Conservation (phyloP, 768 basidiomycete genomes). For the Hemileccinum rubropunctum region DNA sequence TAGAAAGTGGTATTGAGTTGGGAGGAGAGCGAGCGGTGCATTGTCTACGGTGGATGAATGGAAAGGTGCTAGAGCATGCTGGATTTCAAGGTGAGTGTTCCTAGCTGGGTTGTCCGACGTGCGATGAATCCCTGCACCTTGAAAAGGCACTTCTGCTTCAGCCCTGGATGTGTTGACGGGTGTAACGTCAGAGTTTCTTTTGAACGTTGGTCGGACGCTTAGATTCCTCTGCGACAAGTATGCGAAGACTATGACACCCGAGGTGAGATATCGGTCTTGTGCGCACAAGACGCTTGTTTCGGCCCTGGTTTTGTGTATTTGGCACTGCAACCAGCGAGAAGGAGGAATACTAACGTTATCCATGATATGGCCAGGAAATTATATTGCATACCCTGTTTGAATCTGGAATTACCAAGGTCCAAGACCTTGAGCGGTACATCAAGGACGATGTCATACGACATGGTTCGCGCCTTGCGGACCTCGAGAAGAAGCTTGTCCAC, state of each 20-base stretch:
- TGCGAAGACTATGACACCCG: conserved; percentile 73
- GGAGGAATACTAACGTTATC: conserved; percentile 2
- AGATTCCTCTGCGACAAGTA: conserved; percentile 81
- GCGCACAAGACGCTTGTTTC: too few relatives aligned
- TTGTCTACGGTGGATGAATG: conserved; percentile 69
- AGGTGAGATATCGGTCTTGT: conserved; percentile 49
- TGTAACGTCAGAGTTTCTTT: conserved; percentile 76
- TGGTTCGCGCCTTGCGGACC: conserved; percentile 68
- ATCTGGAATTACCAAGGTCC: conserved; percentile 74
- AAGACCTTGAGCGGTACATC: conserved; percentile 84
- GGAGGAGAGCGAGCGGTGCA: conserved; percentile 58
- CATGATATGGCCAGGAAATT: conserved; percentile 66
- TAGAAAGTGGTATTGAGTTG: conserved; percentile 43
- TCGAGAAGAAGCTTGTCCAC: conserved; percentile 82
- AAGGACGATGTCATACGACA: conserved; percentile 86
- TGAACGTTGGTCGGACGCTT: conserved; percentile 85
- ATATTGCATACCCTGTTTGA: conserved; percentile 89
- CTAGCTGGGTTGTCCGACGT: background rate
- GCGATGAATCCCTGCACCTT: conserved; percentile 6
- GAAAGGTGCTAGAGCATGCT: conserved; percentile 81
- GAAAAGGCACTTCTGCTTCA: conserved; percentile 65
- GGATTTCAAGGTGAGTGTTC: conserved; percentile 81
- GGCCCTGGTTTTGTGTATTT: background rate
- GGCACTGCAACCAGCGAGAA: background rate
- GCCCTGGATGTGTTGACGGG: conserved; percentile 76